A percentile compares a stretch with the other conserved stretches of the same genome.
Conservation (phyloP, 345 rosid species). For the Hibiscus trionum region DNA sequence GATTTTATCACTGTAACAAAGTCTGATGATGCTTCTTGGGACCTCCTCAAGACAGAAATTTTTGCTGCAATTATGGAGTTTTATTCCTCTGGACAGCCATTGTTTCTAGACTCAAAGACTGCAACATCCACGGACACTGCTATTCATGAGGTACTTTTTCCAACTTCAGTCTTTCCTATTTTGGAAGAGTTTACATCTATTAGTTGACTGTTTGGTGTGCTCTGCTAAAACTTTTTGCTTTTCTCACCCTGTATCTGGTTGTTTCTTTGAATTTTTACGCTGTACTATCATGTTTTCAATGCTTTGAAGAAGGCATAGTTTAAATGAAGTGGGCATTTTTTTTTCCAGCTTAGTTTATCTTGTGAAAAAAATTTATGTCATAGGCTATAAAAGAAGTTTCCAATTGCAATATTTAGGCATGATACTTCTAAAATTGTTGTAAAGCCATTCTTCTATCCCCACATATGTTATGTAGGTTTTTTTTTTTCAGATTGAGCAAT, state of each 20-base stretch:
- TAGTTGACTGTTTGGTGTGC: background rate
- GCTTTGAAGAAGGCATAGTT: background rate
- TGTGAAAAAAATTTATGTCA: background rate
- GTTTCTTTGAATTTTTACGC: background rate
- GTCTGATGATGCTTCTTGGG: conserved; percentile 81
- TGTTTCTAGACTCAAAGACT: conserved; percentile 66
- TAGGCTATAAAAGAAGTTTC: background rate
- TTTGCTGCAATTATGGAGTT: conserved; percentile 95
- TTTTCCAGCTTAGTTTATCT: background rate
- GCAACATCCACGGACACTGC: conserved; percentile 84
- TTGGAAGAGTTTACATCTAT: background rate
- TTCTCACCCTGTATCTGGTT: background rate
- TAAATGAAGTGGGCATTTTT: background rate
- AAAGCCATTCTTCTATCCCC: background rate
- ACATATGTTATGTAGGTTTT: background rate
- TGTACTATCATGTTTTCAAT: background rate
- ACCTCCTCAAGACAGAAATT: conserved; percentile 74
- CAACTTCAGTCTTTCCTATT: background rate
- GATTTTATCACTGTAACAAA: conserved; percentile 92
- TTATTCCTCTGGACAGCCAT: conserved; percentile 79
- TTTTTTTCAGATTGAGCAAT: background rate
- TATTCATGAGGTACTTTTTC: conserved; percentile 51
- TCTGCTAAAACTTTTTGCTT: background rate
- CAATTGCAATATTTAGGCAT: background rate
- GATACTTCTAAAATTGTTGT: background rate